Evolutionary conservation across 73 alveolate species (phyloP), one percentile per base, ranked within the genome.

Genomic region (Symbiodinium natans): DNA sequence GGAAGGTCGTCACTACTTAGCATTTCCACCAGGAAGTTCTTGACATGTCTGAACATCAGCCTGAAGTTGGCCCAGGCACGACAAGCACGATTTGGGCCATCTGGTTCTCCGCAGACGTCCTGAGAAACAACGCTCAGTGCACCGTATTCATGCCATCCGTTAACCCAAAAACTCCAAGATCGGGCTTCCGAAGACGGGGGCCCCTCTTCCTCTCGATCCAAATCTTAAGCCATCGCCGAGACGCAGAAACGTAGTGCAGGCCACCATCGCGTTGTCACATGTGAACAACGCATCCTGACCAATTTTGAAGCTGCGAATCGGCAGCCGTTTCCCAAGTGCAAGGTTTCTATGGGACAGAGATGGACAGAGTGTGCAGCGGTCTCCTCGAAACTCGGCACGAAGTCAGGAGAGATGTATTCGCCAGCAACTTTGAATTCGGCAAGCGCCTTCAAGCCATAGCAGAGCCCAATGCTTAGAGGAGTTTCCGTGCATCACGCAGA

Each of bases 191-290:
- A n/a, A n/a, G n/a, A n/a, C n/a, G n/a, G n/a, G n/a, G n/a, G n/a
- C n/a, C n/a, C n/a, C n/a, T n/a, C n/a, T n/a, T n/a, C n/a, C n/a
- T n/a, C n/a, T n/a, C n/a, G 59, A 46, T 6, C 59, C 6, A 6
- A 46, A 46, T 46, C 59, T 46, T 9, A 46, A 13, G 59, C n/a
- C 82, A 11, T 19, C 29, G 88, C 29, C 89, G 11, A 46, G 97
- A 42, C 29, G 54, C 97, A 90, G 87, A 23, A 90, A 90, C 21
- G 89, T 68, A 1, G 89, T 68, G 80, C 97, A 90, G 29, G 97
- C 97, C 42, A 90, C 97, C 52, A 90, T 41, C 41, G 97, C 97
- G 15, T 90, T 90, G 80, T 90, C 97, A 41, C 89, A 71, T 52
- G 48, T 68, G 75, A 90, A 90, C 39, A 90, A 36, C 10, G 88